Conservation (phyloP, 257 asterid species). For the Scutellaria baicalensis region DNA sequence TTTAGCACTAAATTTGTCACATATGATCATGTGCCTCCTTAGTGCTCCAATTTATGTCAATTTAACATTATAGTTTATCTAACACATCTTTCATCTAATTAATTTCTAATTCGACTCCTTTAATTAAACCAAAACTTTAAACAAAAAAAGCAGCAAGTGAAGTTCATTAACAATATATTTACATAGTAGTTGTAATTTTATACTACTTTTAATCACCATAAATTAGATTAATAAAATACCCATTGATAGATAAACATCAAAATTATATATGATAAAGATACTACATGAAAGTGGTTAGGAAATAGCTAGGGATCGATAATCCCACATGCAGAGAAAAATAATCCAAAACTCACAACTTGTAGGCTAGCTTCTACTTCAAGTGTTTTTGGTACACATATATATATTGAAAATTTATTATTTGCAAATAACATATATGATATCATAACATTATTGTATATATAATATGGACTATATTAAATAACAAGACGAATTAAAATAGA, state of each 20-base stretch:
- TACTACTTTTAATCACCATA: not conserved
- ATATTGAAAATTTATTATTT: too few species aligned
- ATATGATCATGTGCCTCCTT: constrained; percentile 16
- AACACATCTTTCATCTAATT: too few species aligned
- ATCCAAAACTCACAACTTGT: too few species aligned
- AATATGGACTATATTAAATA: not conserved
- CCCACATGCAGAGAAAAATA: too few species aligned
- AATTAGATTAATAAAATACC: not conserved
- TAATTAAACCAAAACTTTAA: not conserved
- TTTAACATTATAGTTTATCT: not conserved
- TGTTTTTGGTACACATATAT: too few species aligned
- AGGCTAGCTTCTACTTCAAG: too few species aligned
- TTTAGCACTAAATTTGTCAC: constrained; percentile 16
- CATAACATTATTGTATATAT: too few species aligned
- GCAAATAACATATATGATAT: too few species aligned
- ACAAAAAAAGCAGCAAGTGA: not conserved
- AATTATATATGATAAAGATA: not conserved
- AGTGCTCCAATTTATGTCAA: constrained; percentile 17
- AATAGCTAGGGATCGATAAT: too few species aligned
- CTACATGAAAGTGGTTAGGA: too few species aligned
- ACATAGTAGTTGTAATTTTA: not conserved
- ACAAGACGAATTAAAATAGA: not conserved
- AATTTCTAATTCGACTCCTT: too few species aligned
- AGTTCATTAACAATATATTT: too few species aligned
- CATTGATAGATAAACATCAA: not conserved